Evolutionary conservation across 306 rosid genomes (phyloP).

Genomic region (Glycine soja): DNA sequence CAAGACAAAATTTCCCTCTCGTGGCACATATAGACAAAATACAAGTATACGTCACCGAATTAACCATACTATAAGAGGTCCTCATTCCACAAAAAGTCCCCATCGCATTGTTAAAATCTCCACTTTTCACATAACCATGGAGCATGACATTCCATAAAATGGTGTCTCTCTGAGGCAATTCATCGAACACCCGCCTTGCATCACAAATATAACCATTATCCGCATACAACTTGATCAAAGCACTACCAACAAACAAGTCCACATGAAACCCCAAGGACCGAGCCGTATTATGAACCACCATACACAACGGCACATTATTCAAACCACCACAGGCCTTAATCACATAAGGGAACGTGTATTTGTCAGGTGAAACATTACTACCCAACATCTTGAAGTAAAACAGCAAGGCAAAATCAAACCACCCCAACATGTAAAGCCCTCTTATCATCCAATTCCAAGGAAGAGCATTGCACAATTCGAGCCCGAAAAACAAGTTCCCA

Average conservation of each 20-base stretch:
- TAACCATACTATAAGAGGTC: conserved; percentile 49
- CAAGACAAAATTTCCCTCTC: conserved; percentile 59
- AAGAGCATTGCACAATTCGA: conserved; percentile 57
- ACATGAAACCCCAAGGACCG: conserved; percentile 57
- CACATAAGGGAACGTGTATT: conserved; percentile 87
- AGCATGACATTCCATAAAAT: conserved; percentile 90
- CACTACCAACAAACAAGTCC: conserved; percentile 78
- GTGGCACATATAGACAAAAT: conserved; percentile 66
- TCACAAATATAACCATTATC: conserved; percentile 66
- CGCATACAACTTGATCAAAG: conserved; percentile 72
- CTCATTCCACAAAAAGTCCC: conserved; percentile 65
- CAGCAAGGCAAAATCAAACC: conserved; percentile 63
- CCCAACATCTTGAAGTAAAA: conserved; percentile 87
- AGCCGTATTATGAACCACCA: conserved; percentile 58
- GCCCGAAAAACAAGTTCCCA: conserved; percentile 65
- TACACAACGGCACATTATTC: conserved; percentile 64
- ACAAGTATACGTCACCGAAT: conserved; percentile 68
- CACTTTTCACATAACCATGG: conserved; percentile 65
- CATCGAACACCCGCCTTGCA: conserved; percentile 72
- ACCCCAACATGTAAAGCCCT: conserved; percentile 64
- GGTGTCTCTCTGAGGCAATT: conserved; percentile 64
- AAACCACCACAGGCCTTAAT: conserved; percentile 80
- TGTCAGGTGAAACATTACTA: conserved; percentile 70
- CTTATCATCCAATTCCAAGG: conserved; percentile 93
- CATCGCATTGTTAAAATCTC: conserved; percentile 59